Evolutionary conservation across 352 stramenopile genomes (phyloP).

Genomic region (Blastocystis sp.): DNA sequence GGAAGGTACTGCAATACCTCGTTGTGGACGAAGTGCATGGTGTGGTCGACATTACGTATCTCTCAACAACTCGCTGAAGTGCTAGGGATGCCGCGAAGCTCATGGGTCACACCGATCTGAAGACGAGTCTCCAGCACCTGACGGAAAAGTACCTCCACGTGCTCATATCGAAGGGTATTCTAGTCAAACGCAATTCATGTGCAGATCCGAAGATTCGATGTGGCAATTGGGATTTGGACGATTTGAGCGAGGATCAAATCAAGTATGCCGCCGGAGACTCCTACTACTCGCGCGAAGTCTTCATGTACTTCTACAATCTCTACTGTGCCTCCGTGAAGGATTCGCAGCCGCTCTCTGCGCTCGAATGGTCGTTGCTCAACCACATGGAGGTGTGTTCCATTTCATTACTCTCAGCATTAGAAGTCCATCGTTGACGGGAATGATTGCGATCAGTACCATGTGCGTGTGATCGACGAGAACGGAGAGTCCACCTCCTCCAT

Average conservation of each 20-base stretch:
- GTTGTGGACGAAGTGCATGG: slow-evolving; percentile 44
- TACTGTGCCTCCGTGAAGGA: neutral
- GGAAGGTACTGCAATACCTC: slow-evolving; percentile 32
- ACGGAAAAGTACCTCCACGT: slow-evolving; percentile 51
- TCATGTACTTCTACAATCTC: slow-evolving; percentile 41
- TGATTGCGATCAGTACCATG: neutral
- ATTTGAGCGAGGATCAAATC: slow-evolving; percentile 12
- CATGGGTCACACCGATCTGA: slow-evolving; percentile 60
- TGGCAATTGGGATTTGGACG: slow-evolving; percentile 36
- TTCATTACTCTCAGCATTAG: neutral
- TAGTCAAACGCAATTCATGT: neutral
- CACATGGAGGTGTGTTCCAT: neutral
- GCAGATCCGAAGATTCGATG: slow-evolving; percentile 46
- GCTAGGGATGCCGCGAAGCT: slow-evolving; percentile 39
- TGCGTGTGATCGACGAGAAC: slow-evolving; percentile 48
- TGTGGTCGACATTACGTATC: slow-evolving; percentile 47
- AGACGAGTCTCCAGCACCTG: slow-evolving; percentile 58
- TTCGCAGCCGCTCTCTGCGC: neutral
- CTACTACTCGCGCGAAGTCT: slow-evolving; percentile 58
- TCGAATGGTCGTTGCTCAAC: slow-evolving; percentile 20
- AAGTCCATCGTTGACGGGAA: neutral
- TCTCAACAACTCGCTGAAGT: neutral
- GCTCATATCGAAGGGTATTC: neutral
- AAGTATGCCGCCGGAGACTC: slow-evolving; percentile 39
- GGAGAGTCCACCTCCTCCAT: neutral